These are phyloP conservation scores for Cryptococcus sp. DNA, from an alignment of 1,284 basidiomycete species.

Conservation along the genomic window DNA sequence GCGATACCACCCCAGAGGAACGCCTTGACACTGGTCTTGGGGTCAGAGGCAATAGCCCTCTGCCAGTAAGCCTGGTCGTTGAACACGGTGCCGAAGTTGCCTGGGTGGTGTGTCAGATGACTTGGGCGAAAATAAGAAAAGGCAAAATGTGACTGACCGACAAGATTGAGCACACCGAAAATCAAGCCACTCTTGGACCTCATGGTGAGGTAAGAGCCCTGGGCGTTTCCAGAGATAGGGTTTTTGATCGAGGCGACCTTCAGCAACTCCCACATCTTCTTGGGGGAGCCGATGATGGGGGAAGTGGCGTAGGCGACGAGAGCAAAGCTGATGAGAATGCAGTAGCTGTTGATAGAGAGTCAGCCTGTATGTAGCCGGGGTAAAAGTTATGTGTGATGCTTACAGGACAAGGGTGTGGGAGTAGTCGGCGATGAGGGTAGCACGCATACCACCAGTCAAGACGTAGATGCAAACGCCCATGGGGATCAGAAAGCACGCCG, in stretches of 20 bases:
- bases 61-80: conserved; percentile 60
- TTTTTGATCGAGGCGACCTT: conserved; percentile 48
- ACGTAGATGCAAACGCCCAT: conserved; percentile 53
- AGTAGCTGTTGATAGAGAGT: conserved; percentile 50
- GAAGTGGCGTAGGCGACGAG: conserved; percentile 70
- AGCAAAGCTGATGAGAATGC: conserved; percentile 60
- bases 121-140: neutral
- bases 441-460: conserved; percentile 55
- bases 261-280: conserved; percentile 58
- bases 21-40: conserved; percentile 77
- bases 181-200: conserved; percentile 75
- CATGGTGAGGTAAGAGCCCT: conserved; percentile 69
- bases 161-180: conserved; percentile 79
- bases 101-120: conserved; percentile 26
- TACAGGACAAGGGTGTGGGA: conserved; percentile 78
- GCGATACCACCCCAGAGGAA: conserved; percentile 85
- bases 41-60: conserved; percentile 79
- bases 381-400: conserved; percentile 60
- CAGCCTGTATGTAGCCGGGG: conserved; percentile 44
- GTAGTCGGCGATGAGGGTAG: conserved; percentile 55
- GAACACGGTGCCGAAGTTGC: conserved; percentile 69
- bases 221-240: conserved; percentile 60
- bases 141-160: conserved; percentile 18
- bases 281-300: conserved; percentile 56
- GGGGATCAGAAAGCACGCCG: conserved; percentile 67